Evolutionary conservation across 257 asterid species (phyloP), one percentile per base, ranked within the genome.

Genomic region (Eucommia ulmoides): DNA sequence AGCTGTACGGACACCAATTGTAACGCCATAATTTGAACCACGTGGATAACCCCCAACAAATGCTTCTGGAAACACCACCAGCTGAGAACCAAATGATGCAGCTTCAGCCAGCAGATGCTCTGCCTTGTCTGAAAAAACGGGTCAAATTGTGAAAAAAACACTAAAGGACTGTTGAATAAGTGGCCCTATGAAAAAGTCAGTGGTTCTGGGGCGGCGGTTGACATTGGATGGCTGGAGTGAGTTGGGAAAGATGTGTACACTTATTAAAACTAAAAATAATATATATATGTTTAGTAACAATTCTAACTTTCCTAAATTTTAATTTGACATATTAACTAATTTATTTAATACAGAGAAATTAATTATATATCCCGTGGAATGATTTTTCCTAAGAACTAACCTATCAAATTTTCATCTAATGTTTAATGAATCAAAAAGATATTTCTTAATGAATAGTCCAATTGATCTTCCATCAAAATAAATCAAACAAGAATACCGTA

Each of bases 1-100:
- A 57, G 84, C 72, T 8, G 96, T 71, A 20, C 94, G 98, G 52
- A 74, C 82, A 35, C 98, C 98, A 47, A 89, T 82, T 3, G 84
- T 57, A 45, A 76, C 94, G 50, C 98, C 98, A 52, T 82, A 89
- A 54, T 58, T 74, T 45, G 93, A 85, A 24, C 98, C 96, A 24
- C 98, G 94, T 8, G 98, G 98, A 65, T 89, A 89, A 50, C 98
- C 98, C 58, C 98, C 98, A 3, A 89, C 72, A 59, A 89, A 89
- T 45, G 96, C 98, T 78, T 89, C 98, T 17, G 98, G 98, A 71
- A 89, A 89, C 59, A 85, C 92, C 51, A 82, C 93, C 65, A 89
- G 68, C 70, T 89, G 96, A 25, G 98, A 65, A 33, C 94, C 96
- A 64, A 65, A 82, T 2, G 88, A 71, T 48, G 96, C 96, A 60